Evolutionary conservation across 345 rosid genomes (phyloP), one percentile per base, ranked within the genome.

Genomic region (Lenwebbia sp.): DNA sequence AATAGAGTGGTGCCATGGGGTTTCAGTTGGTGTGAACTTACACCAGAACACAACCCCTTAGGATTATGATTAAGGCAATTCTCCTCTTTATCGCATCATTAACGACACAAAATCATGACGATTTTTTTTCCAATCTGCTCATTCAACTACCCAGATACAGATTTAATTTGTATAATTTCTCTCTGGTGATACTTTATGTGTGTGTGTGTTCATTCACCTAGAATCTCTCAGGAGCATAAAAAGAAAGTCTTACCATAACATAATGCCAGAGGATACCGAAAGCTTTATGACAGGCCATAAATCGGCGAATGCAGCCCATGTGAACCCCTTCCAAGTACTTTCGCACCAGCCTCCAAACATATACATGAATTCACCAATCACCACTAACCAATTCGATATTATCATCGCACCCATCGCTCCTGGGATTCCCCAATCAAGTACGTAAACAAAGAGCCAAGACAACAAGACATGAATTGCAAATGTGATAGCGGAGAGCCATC

Each of bases 361-460:
- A 44, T 86, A 90, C 26, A 89, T 88, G 89, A 93, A 87, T 90
- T 90, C 89, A 55, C 89, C 95, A 78, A 89, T 74, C 22, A 76
- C 91, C 83, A 89, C 54, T 4, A 90, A 82, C 95, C 95, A 93
- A 33, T 87, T 86, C 54, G 92, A 89, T 55, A 92, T 65, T 53
- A 89, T 92, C 86, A 92, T 87, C n/a, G 93, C 90, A 5, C 87
- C 60, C 89, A 93, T 91, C 2, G 94, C 95, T 65, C 95, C 94
- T 49, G 89, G 88, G 84, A 92, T 84, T 14, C 93, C 95, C 88
- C 88, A 85, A 17, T 86, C 89, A 65, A 92, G 85, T 60, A 88
- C 83, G 37, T 10, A 82, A 82, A 92, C 93, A 70, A 90, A 91
- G 28, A 85, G 82, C 94, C 94, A 90, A 41, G 94, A 90, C 50